Conservation (phyloP, 805 yeast species). For the Myxozyma vanderwaltii region DNA sequence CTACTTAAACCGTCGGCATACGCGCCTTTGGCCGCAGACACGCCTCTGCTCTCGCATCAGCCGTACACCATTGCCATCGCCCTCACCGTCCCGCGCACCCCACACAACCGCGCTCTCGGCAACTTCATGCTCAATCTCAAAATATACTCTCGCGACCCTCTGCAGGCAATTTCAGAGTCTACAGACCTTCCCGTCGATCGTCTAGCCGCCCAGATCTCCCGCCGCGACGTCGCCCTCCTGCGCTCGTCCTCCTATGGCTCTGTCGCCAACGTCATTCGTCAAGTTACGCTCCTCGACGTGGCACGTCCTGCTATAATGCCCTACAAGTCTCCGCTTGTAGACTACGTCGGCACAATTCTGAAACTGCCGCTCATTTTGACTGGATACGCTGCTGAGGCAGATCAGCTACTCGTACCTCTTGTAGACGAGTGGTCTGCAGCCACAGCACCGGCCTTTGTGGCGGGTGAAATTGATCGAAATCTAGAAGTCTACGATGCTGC, state of each 20-base stretch:
- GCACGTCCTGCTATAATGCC: slow-evolving; percentile 41
- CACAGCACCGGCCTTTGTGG: slow-evolving; percentile 17
- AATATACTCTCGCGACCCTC: slow-evolving; percentile 31
- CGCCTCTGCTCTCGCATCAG: slow-evolving; percentile 9
- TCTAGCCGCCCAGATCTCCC: slow-evolving; percentile 9
- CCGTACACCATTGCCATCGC: slow-evolving; percentile 39
- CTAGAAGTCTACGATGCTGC: slow-evolving; percentile 37
- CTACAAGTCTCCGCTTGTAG: slow-evolving; percentile 38
- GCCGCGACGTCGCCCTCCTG: slow-evolving; percentile 17
- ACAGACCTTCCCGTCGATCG: slow-evolving; percentile 25
- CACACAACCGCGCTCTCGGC: slow-evolving; percentile 39
- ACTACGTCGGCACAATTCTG: slow-evolving; percentile 37
- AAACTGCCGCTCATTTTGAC: slow-evolving; percentile 35
- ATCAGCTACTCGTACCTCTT: slow-evolving; percentile 36
- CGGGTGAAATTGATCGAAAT: slow-evolving; percentile 37
- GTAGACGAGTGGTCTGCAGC: slow-evolving; percentile 31
- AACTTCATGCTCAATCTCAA: slow-evolving; percentile 41
- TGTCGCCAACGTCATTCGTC: slow-evolving; percentile 12
- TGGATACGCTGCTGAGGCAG: slow-evolving; percentile 33
- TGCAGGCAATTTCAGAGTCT: slow-evolving; percentile 16
- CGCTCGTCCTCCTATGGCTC: neutral
- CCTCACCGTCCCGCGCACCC: slow-evolving; percentile 41
- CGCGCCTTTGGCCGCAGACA: slow-evolving; percentile 2
- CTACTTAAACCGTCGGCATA: slow-evolving; percentile 7
- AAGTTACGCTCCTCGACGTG: slow-evolving; percentile 18